Evolutionary conservation across 805 yeast genomes (phyloP), one percentile per base, ranked within the genome.

Genomic region (Yarrowia sp.): DNA sequence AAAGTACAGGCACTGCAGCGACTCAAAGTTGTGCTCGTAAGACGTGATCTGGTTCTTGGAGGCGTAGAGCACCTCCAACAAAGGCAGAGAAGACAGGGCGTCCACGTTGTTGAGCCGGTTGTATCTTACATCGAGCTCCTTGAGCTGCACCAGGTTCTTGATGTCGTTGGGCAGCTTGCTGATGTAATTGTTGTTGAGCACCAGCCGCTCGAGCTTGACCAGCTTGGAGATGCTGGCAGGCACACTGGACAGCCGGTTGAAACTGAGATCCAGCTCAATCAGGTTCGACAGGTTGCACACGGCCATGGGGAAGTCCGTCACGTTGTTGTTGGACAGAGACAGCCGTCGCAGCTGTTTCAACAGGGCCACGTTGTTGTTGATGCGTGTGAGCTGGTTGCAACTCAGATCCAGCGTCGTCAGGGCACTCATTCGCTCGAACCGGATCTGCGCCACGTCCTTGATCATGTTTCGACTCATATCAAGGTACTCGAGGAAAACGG

Each of bases 401-500:
- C 89, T 89, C 68, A 91, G 75, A 70, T 85, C 85, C 67, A 91
- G 76, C 39, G 80, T 81, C 1, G 86, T 61, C 83, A 69, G 89
- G 75, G 68, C 84, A 80, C 55, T 78, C 72, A 73, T 88, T 74
- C 72, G 80, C 76, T 36, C 85, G 78, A 67, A 90, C 78, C 65
- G 84, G 79, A 13, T 80, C 72, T 8, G 93, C 89, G 45, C 72
- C n/a, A 79, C 65, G 13, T 67, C 65, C 18, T 66, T 65, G 22
- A 92, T 82, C 68, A 88, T 87, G 74, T 93, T 92, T 72, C 90
- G 86, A 66, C 90, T 90, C 72, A 93, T 73, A 72, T 90, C 89
- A 47, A 93, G 78, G 39, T 85, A 80, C 18, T 84, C 83, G 69
- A 93, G 79, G 58, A 84, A 83, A 38, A 83, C 81, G 1, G 93